Evolutionary conservation across 2,329 filamentous ascomycete species (phyloP).

Genomic region (Penicillium sp.): DNA sequence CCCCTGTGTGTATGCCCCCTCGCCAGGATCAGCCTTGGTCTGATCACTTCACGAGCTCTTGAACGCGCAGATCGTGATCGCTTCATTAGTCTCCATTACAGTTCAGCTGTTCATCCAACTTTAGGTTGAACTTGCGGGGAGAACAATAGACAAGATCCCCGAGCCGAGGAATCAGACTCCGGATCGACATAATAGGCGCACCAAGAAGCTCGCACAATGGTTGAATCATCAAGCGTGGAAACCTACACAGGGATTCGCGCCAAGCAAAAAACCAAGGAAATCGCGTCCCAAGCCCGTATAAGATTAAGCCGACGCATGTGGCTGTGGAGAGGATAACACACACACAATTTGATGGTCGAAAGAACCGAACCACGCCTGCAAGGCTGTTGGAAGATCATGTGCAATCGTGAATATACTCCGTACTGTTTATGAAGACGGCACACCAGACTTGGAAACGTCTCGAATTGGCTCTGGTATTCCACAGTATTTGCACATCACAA

Average conservation of each 20-base stretch:
- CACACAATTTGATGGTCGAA: too few species aligned
- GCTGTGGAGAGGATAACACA: too few species aligned
- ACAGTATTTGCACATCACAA: slow-evolving; percentile 2
- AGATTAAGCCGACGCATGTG: slow-evolving; percentile 18
- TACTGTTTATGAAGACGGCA: too few species aligned
- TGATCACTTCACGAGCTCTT: background rate
- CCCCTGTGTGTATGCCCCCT: slow-evolving; percentile 3
- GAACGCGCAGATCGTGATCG: too few species aligned
- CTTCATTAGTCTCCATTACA: too few species aligned
- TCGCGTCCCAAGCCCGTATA: slow-evolving; percentile 2
- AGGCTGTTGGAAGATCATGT: background rate
- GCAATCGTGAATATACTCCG: background rate
- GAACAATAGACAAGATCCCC: too few species aligned
- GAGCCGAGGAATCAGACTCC: slow-evolving; percentile 12
- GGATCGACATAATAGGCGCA: slow-evolving; percentile 26
- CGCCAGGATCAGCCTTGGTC: background rate
- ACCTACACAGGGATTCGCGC: slow-evolving; percentile 20
- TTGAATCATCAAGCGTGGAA: slow-evolving; percentile 27
- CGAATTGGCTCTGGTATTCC: too few species aligned
- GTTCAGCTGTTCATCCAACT: too few species aligned
- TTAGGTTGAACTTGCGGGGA: too few species aligned
- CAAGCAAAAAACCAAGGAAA: slow-evolving; percentile 15
- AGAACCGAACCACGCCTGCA: too few species aligned
- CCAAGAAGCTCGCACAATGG: slow-evolving; percentile 20
- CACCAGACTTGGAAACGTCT: too few species aligned